Evolutionary conservation across 192 early-diverging fungal genomes (phyloP).

Genomic region (Coemansia reversa): DNA sequence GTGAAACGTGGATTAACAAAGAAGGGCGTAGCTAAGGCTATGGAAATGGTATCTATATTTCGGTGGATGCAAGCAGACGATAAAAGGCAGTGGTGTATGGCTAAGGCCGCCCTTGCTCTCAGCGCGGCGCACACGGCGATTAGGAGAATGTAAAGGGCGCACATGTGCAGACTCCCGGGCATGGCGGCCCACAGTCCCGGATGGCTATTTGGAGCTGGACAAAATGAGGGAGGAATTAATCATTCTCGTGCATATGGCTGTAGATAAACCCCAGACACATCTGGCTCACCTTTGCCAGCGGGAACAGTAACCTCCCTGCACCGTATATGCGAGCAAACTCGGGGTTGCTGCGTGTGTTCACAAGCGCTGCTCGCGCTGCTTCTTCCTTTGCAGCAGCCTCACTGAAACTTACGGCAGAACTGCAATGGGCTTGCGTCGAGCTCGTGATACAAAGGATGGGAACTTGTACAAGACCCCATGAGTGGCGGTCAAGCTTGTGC

Average conservation of each 20-base stretch:
- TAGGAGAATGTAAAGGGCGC: not conserved
- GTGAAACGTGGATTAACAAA: not conserved
- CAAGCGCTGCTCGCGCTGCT: slow-evolving; percentile 33
- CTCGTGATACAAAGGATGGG: slow-evolving; percentile 43
- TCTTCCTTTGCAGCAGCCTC: slow-evolving; percentile 27
- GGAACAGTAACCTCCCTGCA: slow-evolving; percentile 40
- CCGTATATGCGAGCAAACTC: slow-evolving; percentile 43
- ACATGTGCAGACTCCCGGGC: not conserved
- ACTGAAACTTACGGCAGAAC: not conserved
- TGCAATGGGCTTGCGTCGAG: slow-evolving; percentile 4
- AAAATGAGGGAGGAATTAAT: not conserved
- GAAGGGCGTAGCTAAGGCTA: not conserved
- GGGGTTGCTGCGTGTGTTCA: slow-evolving; percentile 23
- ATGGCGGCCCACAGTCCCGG: not conserved
- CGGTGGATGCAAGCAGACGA: not conserved
- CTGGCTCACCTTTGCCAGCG: slow-evolving; percentile 29
- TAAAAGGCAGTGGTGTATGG: not conserved
- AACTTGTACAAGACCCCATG: slow-evolving; percentile 35
- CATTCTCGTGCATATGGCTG: slow-evolving; percentile 1
- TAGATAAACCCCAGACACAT: slow-evolving; percentile 48
- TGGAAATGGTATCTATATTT: not conserved
- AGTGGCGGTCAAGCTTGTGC: slow-evolving; percentile 33
- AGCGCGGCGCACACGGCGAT: not conserved
- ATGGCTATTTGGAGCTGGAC: not conserved
- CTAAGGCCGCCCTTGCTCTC: not conserved